phyloP scores from a whole-genome alignment of 225 moss, liverwort and hornwort species.

The Ulota crispa region DNA sequence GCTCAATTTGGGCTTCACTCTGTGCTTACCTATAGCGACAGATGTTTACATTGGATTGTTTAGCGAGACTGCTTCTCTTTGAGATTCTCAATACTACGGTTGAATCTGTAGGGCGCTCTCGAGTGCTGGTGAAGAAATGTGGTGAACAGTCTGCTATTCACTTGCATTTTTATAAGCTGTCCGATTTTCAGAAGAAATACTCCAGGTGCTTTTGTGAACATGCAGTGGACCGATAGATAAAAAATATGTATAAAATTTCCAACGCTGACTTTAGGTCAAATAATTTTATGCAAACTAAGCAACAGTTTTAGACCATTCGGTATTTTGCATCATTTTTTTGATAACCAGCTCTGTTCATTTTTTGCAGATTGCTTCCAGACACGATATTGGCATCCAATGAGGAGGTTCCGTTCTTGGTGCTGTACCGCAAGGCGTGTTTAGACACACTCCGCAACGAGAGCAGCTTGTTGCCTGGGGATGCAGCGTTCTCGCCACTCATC shows the following conservation, averaged over 20 bases:
- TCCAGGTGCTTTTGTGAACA: constrained; percentile 17
- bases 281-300: background rate
- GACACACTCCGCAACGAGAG: constrained; percentile 26
- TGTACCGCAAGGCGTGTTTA: constrained; percentile 28
- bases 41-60: background rate
- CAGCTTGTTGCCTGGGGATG: constrained; percentile 24
- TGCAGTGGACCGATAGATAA: background rate
- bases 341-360: background rate
- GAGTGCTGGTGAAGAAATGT: constrained; percentile 31
- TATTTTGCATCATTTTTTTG: background rate
- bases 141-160: constrained; percentile 30
- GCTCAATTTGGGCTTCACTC: background rate
- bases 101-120: constrained; percentile 21
- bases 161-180: constrained; percentile 40
- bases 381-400: constrained; percentile 36
- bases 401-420: constrained; percentile 40
- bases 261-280: no score
- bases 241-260: no score
- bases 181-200: constrained; percentile 36
- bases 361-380: constrained; percentile 37
- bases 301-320: background rate
- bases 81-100: constrained; percentile 6
- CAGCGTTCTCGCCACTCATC: constrained; percentile 33
- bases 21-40: background rate
- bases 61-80: background rate